Evolutionary conservation across 2,329 filamentous ascomycete genomes (phyloP).

Genomic region (Colletotrichum abscissum): DNA sequence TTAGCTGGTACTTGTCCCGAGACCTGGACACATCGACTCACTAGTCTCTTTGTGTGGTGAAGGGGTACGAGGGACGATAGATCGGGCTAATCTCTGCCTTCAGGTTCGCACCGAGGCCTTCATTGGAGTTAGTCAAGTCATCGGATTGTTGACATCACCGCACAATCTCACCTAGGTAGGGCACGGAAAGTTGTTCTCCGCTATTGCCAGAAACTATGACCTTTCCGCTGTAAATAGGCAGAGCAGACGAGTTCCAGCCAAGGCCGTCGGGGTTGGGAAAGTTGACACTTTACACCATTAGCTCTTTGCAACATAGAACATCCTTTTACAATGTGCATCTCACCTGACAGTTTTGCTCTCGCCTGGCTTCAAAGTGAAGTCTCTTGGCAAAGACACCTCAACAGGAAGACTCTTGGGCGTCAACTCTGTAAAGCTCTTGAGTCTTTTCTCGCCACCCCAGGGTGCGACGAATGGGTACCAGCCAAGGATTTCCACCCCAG

Average conservation of each 20-base stretch:
- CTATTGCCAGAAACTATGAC: constrained; percentile 44
- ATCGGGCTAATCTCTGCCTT: constrained; percentile 37
- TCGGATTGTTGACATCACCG: too few relatives aligned
- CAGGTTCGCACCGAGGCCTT: constrained; percentile 40
- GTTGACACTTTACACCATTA: constrained; percentile 37
- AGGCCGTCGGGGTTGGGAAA: constrained; percentile 42
- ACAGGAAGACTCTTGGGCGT: constrained; percentile 36
- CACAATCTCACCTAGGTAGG: constrained; percentile 43
- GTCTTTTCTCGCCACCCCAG: constrained; percentile 27
- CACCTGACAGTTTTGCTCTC: constrained; percentile 41
- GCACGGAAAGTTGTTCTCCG: constrained; percentile 46
- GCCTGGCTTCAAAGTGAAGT: constrained; percentile 41
- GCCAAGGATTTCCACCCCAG: constrained; percentile 49
- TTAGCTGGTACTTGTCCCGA: neutral
- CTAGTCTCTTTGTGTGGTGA: constrained; percentile 23
- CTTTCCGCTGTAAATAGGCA: constrained; percentile 49
- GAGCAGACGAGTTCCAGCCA: constrained; percentile 41
- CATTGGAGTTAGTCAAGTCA: neutral
- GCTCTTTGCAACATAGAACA: neutral
- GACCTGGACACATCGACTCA: neutral
- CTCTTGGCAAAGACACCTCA: constrained; percentile 37
- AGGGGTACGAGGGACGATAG: constrained; percentile 34
- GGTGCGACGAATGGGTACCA: constrained; percentile 28
- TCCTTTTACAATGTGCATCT: neutral
- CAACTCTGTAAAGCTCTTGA: constrained; percentile 40